Base-by-base conservation (phyloP, 2,329 filamentous ascomycete genomes). In the Cryphonectria parasitica region DNA sequence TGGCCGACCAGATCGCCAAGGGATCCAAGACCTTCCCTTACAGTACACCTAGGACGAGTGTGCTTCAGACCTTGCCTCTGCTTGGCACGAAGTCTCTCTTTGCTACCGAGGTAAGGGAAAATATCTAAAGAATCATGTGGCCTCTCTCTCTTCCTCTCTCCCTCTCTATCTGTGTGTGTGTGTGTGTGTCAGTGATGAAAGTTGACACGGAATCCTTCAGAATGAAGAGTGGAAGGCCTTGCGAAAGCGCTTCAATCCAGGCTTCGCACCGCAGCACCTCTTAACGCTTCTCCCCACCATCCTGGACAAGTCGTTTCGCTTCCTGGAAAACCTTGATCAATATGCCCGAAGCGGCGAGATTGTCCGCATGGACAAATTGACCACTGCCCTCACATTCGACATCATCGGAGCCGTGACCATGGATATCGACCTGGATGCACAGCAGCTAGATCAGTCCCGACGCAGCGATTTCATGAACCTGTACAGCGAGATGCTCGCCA, bases 201-300 rank as follows among this genome's bases (percentile, higher is more conserved):
- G 4, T 22, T 49, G 43, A 49, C 19, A 15, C 45, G 45, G 43
- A 13, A 4, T 15, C 13, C 13, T 52, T 43, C 62, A 77, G 60
- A 75, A 72, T 6, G 77, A 80, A 10, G 72, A 77, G 13, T 81
- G 79, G 78, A 80, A 79, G 69, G 69, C 66, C 2, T 63, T 77
- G 13, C 78, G 81, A 22, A 81, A 78, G 70, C 75, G 77, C 36
- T 80, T 79, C 74, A 82, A 79, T 70, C 78, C 78, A 0, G 81
- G 79, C 0, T 83, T 82, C 65, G 78, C 81, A 0, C 80, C 79
- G 0, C 78, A 80, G 66, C 79, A 82, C 58, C 74, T 83, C 22
- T 76, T 81, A 69, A 78, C 76, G 3, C 74, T 82, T 2, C 68
- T 82, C 64, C 80, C 79, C 0, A 73, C 72, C 45, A 80, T 82